phyloP scores from a whole-genome alignment of 2,329 filamentous ascomycete genomes.

The Geosmithia flava region DNA sequence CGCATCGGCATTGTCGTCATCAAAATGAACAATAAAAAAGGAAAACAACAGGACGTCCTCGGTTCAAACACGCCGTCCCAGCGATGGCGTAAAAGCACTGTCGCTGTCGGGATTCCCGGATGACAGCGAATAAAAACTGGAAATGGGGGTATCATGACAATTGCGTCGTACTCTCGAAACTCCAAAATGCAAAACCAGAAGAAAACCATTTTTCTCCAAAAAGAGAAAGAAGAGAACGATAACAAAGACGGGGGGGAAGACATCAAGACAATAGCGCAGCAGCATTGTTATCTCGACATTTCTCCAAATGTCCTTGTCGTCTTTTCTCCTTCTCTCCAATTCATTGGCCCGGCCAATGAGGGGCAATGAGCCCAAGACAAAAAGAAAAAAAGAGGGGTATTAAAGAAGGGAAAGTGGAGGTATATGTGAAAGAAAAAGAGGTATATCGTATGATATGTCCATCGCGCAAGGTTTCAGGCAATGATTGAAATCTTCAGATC shows the following conservation, averaged over 20 bases:
- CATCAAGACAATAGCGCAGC: constrained; percentile 27
- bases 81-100: constrained; percentile 44
- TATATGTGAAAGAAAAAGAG: constrained; percentile 3
- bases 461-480: background rate
- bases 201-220: background rate
- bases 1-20: constrained; percentile 40
- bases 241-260: too few species aligned
- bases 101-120: constrained; percentile 35
- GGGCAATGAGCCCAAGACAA: background rate
- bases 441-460: constrained; percentile 5
- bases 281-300: constrained; percentile 31
- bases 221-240: constrained; percentile 2
- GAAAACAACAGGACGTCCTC: constrained; percentile 15
- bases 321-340: background rate
- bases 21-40: constrained; percentile 7
- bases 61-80: constrained; percentile 40
- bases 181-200: constrained; percentile 8
- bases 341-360: background rate
- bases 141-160: constrained; percentile 28
- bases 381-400: background rate
- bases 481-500: background rate
- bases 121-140: constrained; percentile 31
- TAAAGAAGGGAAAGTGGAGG: constrained; percentile 6
- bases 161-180: constrained; percentile 3
- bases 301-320: too few species aligned